These are phyloP conservation scores for Neurospora sp. DNA, from an alignment of 495 filamentous ascomycete species.

Conservation along the genomic window DNA sequence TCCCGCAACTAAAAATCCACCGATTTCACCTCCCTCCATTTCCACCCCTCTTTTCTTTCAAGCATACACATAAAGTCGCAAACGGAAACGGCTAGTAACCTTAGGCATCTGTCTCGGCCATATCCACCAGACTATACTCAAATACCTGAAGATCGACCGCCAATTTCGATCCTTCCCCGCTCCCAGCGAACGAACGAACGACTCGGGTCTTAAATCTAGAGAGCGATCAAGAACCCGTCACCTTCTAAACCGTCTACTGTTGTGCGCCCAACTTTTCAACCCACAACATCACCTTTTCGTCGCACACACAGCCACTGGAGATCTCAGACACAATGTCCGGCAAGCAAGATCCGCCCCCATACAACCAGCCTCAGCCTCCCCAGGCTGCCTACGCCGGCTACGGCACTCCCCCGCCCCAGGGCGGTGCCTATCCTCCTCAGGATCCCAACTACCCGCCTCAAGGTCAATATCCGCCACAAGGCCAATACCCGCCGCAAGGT, in stretches of 20 bases:
- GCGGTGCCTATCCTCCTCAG: background rate
- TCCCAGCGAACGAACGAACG: background rate
- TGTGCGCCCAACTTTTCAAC: background rate
- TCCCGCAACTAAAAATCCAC: background rate
- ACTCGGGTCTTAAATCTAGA: background rate
- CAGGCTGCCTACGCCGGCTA: conserved; percentile 8
- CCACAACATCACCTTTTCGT: background rate
- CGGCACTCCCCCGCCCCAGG: conserved; percentile 1
- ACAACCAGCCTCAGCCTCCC: conserved; percentile 4
- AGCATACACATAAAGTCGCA: background rate
- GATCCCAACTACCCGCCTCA: background rate
- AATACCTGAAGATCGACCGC: background rate
- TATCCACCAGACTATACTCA: background rate
- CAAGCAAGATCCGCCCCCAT: conserved; percentile 2
- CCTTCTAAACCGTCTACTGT: background rate
- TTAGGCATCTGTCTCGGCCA: background rate
- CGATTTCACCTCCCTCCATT: background rate
- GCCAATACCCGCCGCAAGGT: background rate
- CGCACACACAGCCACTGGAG: background rate
- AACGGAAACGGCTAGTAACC: background rate
- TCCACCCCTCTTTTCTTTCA: background rate
- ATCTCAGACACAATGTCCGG: background rate
- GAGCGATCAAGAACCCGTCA: background rate
- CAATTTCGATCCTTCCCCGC: background rate
- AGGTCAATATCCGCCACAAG: background rate